These are phyloP conservation scores for Ulota crispa DNA, from an alignment of 225 moss, liverwort and hornwort genomes.

Conservation along the genomic window DNA sequence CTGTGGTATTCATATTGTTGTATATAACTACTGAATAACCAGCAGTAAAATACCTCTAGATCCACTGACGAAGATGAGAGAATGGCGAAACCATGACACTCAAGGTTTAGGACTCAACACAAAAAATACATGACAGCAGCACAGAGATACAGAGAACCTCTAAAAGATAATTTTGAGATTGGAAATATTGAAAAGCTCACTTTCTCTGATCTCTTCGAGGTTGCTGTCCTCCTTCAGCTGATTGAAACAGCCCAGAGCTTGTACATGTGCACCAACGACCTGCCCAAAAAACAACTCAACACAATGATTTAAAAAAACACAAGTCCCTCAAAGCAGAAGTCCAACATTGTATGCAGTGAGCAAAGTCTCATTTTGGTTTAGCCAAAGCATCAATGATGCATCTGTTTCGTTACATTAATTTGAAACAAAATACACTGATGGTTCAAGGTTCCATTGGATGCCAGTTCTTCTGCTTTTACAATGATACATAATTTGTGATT, in stretches of 20 bases:
- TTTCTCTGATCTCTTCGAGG: conserved; percentile 37
- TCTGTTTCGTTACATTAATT: background rate
- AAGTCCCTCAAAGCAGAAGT: background rate
- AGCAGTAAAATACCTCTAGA: background rate
- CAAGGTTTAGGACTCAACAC: background rate
- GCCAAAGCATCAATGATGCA: background rate
- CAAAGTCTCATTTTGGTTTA: background rate
- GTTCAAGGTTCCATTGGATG: too few species aligned
- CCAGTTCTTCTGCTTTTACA: background rate
- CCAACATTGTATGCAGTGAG: background rate
- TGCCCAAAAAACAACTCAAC: conserved; percentile 18
- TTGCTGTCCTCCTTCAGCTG: conserved; percentile 34
- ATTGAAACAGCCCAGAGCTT: conserved; percentile 45
- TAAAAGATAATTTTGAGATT: background rate
- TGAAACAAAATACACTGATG: too few species aligned
- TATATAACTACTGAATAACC: background rate
- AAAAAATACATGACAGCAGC: background rate
- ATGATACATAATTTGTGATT: background rate
- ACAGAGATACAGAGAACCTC: background rate
- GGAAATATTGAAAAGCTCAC: conserved; percentile 21
- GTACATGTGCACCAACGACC: conserved; percentile 52
- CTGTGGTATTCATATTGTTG: background rate
- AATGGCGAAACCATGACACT: background rate
- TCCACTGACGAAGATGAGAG: background rate
- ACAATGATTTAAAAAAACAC: background rate